Evolutionary conservation across 2,329 filamentous ascomycete species (phyloP), one percentile per base, ranked within the genome.

Genomic region (Hypoxylon sp.): DNA sequence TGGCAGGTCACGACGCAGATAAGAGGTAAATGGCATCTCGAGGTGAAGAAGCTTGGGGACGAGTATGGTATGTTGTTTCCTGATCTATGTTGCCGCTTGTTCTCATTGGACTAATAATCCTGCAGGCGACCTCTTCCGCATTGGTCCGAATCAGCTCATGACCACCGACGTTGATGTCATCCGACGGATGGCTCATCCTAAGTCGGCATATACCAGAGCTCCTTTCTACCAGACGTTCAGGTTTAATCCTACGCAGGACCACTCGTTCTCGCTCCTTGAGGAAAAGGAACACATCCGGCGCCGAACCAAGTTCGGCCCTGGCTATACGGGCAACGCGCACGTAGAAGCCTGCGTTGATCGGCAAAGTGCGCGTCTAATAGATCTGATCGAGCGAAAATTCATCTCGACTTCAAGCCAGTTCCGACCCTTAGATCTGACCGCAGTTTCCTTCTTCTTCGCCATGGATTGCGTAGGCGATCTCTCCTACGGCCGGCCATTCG

Each of bases 391-490:
- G 39, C 67, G 61, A 11, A 79, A 79, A 58, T 82, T 81, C 55
- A 69, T 77, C 16, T 74, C 75, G 1, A 76, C 55, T 12, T 64
- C 77, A 7, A 29, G 16, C 1, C 39, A 70, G 0, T 69, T 67
- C 39, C 65, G 60, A 11, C 69, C 67, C 0, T 73, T 83, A 63
- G 79, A 83, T 58, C 69, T 83, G 8, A 79, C 78, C 9, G 65
- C 69, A 5, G 76, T 77, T 25, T 76, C 79, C 3, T 77, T 78
- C 12, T 81, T 76, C 72, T 81, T 84, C 59, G 78, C 81, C 1
- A 74, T 84, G 5, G 82, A 84, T 61, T 79, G 83, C 5, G 78
- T 84, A 34, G 79, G 78, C 19, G 77, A 81, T 43, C 61, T 84
- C 29, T 78, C 79, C 2, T 79, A 81, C 37, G 80, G 81, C 27